phyloP scores from a whole-genome alignment of 2,329 filamentous ascomycete species.

The Teratosphaeria zuluensis region DNA sequence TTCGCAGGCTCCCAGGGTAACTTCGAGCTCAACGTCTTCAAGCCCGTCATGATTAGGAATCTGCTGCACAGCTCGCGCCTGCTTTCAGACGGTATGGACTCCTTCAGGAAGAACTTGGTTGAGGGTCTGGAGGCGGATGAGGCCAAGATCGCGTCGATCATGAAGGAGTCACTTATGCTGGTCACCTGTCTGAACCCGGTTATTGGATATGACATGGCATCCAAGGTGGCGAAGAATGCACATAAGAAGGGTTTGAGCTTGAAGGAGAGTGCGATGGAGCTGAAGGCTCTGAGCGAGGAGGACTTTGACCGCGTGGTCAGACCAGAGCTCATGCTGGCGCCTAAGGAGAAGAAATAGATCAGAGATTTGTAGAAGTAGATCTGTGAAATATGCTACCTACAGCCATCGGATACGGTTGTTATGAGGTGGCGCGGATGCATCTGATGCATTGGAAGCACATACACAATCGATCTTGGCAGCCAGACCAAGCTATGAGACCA shows the following conservation, averaged over 20 bases:
- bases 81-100: slow-evolving; percentile 83
- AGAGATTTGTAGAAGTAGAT: too few species aligned
- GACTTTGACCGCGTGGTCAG: slow-evolving; percentile 86
- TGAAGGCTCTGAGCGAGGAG: slow-evolving; percentile 75
- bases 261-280: slow-evolving; percentile 87
- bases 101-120: slow-evolving; percentile 90
- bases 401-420: too few species aligned
- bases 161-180: slow-evolving; percentile 97
- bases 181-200: slow-evolving; percentile 96
- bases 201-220: slow-evolving; percentile 95
- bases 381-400: too few species aligned
- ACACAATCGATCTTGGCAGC: too few species aligned
- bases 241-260: slow-evolving; percentile 96
- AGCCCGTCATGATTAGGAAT: slow-evolving; percentile 92
- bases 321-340: slow-evolving; percentile 91
- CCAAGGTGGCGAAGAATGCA: slow-evolving; percentile 95
- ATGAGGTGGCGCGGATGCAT: too few species aligned
- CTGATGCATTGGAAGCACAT: too few species aligned
- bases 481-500: too few species aligned
- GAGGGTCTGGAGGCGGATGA: slow-evolving; percentile 85
- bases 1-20: slow-evolving; percentile 96
- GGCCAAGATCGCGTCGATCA: slow-evolving; percentile 76
- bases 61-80: slow-evolving; percentile 85
- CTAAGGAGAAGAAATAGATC: slow-evolving; percentile 44
- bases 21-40: slow-evolving; percentile 98